Conservation (phyloP, 2,329 filamentous ascomycete species). For the Dothidotthia symphoricarpi region DNA sequence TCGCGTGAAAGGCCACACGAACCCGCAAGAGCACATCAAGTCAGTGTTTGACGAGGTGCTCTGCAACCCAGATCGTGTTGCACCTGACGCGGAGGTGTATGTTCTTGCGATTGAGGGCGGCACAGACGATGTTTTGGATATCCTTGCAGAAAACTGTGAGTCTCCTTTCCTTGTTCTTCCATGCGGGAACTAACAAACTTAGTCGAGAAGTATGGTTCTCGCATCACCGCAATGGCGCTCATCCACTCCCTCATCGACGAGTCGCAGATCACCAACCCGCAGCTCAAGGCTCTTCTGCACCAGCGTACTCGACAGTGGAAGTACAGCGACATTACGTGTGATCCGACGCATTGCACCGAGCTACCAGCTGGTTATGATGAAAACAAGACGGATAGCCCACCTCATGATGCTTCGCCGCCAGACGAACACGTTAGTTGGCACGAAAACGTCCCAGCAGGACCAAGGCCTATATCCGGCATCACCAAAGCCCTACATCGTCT, state of each 20-base stretch:
- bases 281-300: constrained; percentile 31
- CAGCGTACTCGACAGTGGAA: constrained; percentile 37
- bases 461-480: constrained; percentile 2
- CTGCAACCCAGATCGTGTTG: constrained; percentile 44
- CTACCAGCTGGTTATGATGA: constrained; percentile 21
- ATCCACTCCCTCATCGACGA: constrained; percentile 23
- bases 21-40: constrained; percentile 59
- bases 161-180: constrained; percentile 24
- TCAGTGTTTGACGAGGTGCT: constrained; percentile 67
- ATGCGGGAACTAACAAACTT: constrained; percentile 7
- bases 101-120: constrained; percentile 70
- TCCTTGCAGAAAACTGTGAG: constrained; percentile 57
- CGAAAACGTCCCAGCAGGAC: constrained; percentile 5
- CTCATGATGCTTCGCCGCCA: not conserved
- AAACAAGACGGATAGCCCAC: not conserved
- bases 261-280: constrained; percentile 23
- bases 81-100: constrained; percentile 58
- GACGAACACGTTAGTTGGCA: constrained; percentile 15
- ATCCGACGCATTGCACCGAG: constrained; percentile 24
- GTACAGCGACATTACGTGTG: constrained; percentile 11
- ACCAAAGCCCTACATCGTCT: constrained; percentile 12
- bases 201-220: constrained; percentile 28
- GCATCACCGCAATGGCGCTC: constrained; percentile 35
- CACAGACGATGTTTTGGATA: constrained; percentile 57
- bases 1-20: constrained; percentile 59